Base-by-base conservation (phyloP, 139 green algal species). In the Pleodorina starrii region DNA sequence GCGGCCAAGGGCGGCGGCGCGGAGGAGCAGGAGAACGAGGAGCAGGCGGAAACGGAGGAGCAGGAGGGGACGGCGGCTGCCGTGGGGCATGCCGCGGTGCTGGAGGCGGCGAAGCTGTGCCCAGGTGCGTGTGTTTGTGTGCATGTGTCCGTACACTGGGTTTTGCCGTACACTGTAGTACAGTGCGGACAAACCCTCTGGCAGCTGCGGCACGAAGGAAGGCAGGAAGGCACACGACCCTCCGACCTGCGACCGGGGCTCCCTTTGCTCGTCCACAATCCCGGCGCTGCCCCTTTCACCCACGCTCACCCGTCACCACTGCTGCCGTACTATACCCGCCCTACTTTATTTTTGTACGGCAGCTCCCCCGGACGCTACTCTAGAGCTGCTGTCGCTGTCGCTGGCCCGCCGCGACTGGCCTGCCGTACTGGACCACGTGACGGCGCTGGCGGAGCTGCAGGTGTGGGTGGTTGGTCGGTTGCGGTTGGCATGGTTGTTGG, bases 361-460 rank as follows among this genome's bases (percentile, higher is more conserved):
- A 86, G 79, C 40, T 27, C 79, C 79, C 12, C 40, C 59, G 21
- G 57, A 40, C 0, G 79, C 57, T 11, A 86, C 57, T 7, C 57
- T 75, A 25, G 79, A 63, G 57, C 57, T 86, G 40, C 57, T 86
- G 42, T 43, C 57, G 57, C 59, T 86, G 79, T 5, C 79, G 40
- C 40, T 75, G 57, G 2, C 25, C 16, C 40, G 40, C 40, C 57
- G 54, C 25, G 57, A 75, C 57, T 86, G 42, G 57, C 0, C 5
- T 14, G 32, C 38, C 11, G 79, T 75, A 25, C 3, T 76, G 38
- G 79, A 60, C 9, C 23, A 40, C 21, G 79, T 86, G 54, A 25
- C 17, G 57, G 79, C 36, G 1, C 38, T 86, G 57, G 59, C 59
- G 57, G 79, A 73, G 38, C 57, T 76, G 79, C 36, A 60, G 38